A percentile compares a stretch with the other conserved stretches of the same genome.
phyloP scores from a whole-genome alignment of 176 grass and related monocot species.

The Luzula sylvatica region DNA sequence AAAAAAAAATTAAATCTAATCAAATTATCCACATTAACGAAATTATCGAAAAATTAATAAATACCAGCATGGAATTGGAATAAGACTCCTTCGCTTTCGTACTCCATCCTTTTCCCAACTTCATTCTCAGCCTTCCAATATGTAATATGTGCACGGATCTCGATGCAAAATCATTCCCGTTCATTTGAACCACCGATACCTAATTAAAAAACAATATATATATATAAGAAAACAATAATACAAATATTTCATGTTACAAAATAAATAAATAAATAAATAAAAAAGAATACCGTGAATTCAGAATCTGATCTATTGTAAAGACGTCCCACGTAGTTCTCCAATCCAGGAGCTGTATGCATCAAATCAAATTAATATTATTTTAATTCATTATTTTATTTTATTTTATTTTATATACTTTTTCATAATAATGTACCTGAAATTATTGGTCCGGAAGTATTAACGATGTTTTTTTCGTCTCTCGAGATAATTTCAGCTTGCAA shows the following conservation, averaged over 20 bases:
- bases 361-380: no score
- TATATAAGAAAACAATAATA: slow-evolving; percentile 21
- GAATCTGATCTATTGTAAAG: slow-evolving; percentile 59
- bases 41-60: slow-evolving; percentile 17
- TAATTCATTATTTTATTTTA: no score
- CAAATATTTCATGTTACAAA: neutral
- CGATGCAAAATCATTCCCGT: slow-evolving; percentile 61
- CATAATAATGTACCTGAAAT: slow-evolving; percentile 56
- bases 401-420: neutral
- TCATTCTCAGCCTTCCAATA: slow-evolving; percentile 70
- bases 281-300: slow-evolving; percentile 65
- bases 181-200: slow-evolving; percentile 80
- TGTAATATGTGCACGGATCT: slow-evolving; percentile 75
- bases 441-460: slow-evolving; percentile 56
- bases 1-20: slow-evolving; percentile 8
- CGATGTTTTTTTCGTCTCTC: slow-evolving; percentile 31
- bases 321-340: slow-evolving; percentile 59
- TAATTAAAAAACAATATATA: slow-evolving; percentile 24
- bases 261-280: slow-evolving; percentile 7
- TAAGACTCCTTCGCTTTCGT: slow-evolving; percentile 91
- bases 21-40: slow-evolving; percentile 8
- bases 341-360: slow-evolving; percentile 60
- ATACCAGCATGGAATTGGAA: slow-evolving; percentile 81
- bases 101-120: slow-evolving; percentile 76
- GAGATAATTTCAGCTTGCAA: slow-evolving; percentile 70